These are phyloP conservation scores for Jackrogersella minutella DNA, from an alignment of 495 filamentous ascomycete species.

Conservation along the genomic window DNA sequence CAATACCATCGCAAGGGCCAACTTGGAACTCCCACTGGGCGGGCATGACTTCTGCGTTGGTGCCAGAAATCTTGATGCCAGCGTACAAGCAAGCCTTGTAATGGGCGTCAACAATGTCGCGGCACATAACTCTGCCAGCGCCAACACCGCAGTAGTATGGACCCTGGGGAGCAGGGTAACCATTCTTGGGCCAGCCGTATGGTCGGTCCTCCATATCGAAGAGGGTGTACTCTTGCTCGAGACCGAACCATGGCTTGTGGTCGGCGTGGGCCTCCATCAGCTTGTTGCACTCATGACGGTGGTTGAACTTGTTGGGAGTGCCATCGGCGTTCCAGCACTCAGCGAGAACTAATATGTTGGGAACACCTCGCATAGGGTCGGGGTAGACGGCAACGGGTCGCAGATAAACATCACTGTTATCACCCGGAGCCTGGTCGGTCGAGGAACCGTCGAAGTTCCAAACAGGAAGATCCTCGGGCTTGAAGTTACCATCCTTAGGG, in stretches of 20 bases:
- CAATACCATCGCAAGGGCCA: constrained; percentile 90
- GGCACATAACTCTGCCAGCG: constrained; percentile 95
- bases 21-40: constrained; percentile 99
- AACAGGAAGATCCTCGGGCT: constrained; percentile 85
- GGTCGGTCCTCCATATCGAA: constrained; percentile 87
- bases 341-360: constrained; percentile 91
- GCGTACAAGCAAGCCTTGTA: constrained; percentile 96
- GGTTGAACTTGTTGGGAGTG: constrained; percentile 98
- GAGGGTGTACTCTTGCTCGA: constrained; percentile 96
- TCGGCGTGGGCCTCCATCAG: constrained; percentile 87
- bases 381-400: constrained; percentile 89
- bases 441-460: constrained; percentile 99
- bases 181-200: constrained; percentile 94
- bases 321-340: constrained; percentile 98
- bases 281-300: constrained; percentile 86
- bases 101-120: constrained; percentile 98
- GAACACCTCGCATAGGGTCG: constrained; percentile 83
- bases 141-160: constrained; percentile 99
- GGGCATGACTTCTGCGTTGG: constrained; percentile 99
- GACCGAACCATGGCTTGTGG: constrained; percentile 94
- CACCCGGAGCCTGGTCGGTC: constrained; percentile 90
- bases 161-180: constrained; percentile 94
- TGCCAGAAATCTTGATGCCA: constrained; percentile 93
- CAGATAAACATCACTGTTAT: constrained; percentile 98
- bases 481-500: constrained; percentile 55